Evolutionary conservation across 2,329 filamentous ascomycete species (phyloP).

Genomic region (Ascocoryne sarcoides): DNA sequence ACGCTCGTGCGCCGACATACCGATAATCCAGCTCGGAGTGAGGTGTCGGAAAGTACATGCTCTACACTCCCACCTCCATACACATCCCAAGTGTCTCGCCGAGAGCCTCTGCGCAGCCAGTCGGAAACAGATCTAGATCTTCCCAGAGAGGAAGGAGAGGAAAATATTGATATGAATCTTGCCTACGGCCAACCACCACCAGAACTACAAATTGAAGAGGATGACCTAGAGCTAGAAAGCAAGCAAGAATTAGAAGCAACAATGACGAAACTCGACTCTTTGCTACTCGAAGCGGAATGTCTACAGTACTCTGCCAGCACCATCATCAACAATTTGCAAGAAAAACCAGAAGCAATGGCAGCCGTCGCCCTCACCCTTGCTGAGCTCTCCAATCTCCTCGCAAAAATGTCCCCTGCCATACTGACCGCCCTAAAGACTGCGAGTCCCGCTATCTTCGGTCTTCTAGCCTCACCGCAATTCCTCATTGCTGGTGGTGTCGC

Average conservation of each 20-base stretch:
- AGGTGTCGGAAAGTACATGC: not conserved
- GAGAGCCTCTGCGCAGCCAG: conserved; percentile 10
- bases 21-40: conserved; percentile 12
- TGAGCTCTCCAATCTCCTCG: conserved; percentile 74
- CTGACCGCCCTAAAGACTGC: conserved; percentile 67
- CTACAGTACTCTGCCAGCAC: conserved; percentile 73
- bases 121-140: conserved; percentile 23
- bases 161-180: conserved; percentile 76
- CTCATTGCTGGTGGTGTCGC: conserved; percentile 84
- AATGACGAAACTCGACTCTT: conserved; percentile 62
- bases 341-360: conserved; percentile 83
- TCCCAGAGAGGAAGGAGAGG: conserved; percentile 15
- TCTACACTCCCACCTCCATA: conserved; percentile 16
- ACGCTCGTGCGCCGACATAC: conserved; percentile 22
- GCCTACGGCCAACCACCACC: conserved; percentile 81
- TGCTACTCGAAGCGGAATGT: conserved; percentile 83
- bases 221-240: conserved; percentile 32
- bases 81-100: conserved; percentile 8
- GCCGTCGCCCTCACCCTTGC: conserved; percentile 88
- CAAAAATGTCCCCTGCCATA: conserved; percentile 77
- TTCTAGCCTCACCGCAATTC: conserved; percentile 87
- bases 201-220: conserved; percentile 37
- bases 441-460: conserved; percentile 76
- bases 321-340: conserved; percentile 72
- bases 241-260: conserved; percentile 52